These are phyloP conservation scores for Pyricularia pennisetigena DNA, from an alignment of 2,329 filamentous ascomycete genomes.

Conservation along the genomic window DNA sequence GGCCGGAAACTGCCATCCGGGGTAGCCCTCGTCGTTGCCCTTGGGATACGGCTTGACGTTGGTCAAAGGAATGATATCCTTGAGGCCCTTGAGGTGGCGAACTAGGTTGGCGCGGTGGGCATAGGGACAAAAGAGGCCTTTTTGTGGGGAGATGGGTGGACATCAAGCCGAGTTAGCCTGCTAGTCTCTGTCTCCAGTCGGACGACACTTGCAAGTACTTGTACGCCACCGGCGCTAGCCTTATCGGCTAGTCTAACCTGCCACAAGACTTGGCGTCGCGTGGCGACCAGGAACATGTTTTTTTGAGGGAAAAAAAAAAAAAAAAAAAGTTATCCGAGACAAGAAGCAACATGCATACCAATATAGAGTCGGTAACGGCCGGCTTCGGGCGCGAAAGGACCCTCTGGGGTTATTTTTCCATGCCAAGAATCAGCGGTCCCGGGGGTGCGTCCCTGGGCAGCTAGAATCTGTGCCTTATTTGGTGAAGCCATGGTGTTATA, in stretches of 20 bases:
- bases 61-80: slow-evolving; percentile 41
- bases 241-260: background rate
- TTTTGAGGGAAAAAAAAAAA: too few relatives aligned
- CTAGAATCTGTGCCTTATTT: background rate
- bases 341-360: slow-evolving; percentile 30
- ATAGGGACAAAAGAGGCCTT: slow-evolving; percentile 55
- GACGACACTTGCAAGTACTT: too few relatives aligned
- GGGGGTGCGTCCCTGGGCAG: slow-evolving; percentile 4
- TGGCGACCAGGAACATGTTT: background rate
- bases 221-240: background rate
- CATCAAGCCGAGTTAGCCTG: background rate
- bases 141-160: slow-evolving; percentile 8
- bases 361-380: slow-evolving; percentile 19
- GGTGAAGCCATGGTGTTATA: background rate
- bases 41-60: slow-evolving; percentile 59
- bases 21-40: slow-evolving; percentile 52
- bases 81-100: slow-evolving; percentile 46
- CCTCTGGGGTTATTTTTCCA: slow-evolving; percentile 14
- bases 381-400: slow-evolving; percentile 14
- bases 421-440: slow-evolving; percentile 16
- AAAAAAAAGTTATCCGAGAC: too few relatives aligned
- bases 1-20: slow-evolving; percentile 50
- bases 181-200: background rate
- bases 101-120: slow-evolving; percentile 51
- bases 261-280: background rate